A percentile compares a stretch with the other conserved stretches of the same genome.
These are phyloP conservation scores for Cladosporium halotolerans DNA, from an alignment of 2,329 filamentous ascomycete genomes.

Conservation along the genomic window DNA sequence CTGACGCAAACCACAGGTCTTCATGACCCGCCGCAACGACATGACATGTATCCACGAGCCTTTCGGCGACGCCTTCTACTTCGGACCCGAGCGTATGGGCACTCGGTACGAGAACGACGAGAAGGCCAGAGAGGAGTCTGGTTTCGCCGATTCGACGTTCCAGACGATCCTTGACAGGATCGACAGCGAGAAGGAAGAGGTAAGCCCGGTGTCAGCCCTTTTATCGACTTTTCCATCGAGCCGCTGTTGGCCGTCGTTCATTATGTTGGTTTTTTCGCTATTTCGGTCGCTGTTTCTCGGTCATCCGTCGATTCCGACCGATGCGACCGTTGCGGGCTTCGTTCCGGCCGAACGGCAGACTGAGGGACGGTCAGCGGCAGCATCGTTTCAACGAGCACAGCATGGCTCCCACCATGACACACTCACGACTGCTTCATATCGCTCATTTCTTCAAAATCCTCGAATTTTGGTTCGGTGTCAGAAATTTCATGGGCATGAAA, in stretches of 20 bases:
- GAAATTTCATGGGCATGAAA: no score
- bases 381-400: neutral
- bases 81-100: conserved; percentile 80
- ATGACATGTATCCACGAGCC: conserved; percentile 88
- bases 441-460: no score
- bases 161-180: conserved; percentile 71
- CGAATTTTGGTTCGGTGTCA: no score
- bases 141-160: conserved; percentile 65
- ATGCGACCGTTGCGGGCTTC: conserved; percentile 4
- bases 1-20: conserved; percentile 57
- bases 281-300: no score
- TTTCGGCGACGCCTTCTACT: conserved; percentile 96
- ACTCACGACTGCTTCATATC: no score
- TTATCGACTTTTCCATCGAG: neutral
- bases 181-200: conserved; percentile 66
- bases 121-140: conserved; percentile 48
- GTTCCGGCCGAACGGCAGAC: neutral
- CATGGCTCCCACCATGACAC: neutral
- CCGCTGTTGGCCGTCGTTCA: neutral
- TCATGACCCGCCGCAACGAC: conserved; percentile 84
- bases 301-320: neutral
- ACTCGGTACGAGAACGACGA: conserved; percentile 70
- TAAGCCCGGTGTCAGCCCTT: conserved; percentile 36
- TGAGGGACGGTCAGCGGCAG: no score
- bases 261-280: neutral